Conservation (phyloP, 306 rosid species). For the Neltuma alba region DNA sequence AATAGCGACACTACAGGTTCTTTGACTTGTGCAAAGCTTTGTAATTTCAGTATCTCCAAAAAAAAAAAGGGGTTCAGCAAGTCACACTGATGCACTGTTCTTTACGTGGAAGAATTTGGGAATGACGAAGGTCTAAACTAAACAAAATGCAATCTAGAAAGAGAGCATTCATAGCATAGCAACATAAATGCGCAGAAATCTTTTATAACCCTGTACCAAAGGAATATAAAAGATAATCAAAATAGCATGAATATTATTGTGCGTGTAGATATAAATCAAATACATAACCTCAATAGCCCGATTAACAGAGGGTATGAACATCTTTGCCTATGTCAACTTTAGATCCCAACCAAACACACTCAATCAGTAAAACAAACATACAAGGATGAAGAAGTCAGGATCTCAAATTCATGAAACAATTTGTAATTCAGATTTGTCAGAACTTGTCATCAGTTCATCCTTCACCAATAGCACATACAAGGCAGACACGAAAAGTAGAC, state of each 20-base stretch:
- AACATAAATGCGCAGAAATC: background rate
- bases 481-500: background rate
- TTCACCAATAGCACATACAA: background rate
- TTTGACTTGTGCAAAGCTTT: background rate
- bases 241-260: background rate
- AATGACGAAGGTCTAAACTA: background rate
- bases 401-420: background rate
- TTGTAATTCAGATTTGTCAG: conserved; percentile 7
- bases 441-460: background rate
- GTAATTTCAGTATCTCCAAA: too few relatives aligned
- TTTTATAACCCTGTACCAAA: background rate
- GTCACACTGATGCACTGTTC: too few relatives aligned
- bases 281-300: background rate
- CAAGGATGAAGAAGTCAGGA: background rate
- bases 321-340: background rate
- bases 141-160: background rate
- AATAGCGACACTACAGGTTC: background rate
- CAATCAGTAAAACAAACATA: background rate
- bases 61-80: background rate
- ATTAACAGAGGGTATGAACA: background rate
- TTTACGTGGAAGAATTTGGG: background rate
- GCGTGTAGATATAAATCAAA: background rate
- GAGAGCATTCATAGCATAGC: background rate
- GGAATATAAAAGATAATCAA: background rate
- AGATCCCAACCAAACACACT: background rate